Conservation (phyloP, 305 asterid species). For the Solanum hybrid region DNA sequence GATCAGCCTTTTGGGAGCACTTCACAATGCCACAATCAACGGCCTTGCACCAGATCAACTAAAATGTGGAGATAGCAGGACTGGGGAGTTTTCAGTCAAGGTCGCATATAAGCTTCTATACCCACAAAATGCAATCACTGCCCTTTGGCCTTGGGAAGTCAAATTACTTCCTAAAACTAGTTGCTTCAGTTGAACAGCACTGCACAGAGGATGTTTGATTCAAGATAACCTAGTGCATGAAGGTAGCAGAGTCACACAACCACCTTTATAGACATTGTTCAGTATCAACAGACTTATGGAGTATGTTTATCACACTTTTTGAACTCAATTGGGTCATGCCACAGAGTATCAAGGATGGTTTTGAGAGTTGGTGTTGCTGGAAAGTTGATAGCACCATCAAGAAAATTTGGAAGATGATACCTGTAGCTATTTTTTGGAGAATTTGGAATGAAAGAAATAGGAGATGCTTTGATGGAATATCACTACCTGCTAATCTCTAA, state of each 20-base stretch:
- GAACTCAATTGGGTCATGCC: not conserved
- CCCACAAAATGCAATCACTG: not conserved
- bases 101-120: not conserved
- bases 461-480: not conserved
- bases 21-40: not conserved
- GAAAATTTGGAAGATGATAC: not conserved
- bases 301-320: not conserved
- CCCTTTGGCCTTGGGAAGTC: not conserved
- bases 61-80: not conserved
- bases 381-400: not conserved
- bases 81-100: not conserved
- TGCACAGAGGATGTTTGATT: not conserved
- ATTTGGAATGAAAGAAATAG: not conserved
- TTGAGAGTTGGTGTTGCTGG: not conserved
- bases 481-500: not conserved
- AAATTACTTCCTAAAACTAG: not conserved
- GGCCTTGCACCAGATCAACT: not conserved
- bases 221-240: not conserved
- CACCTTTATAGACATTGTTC: not conserved
- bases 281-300: not conserved
- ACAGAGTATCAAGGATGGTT: not conserved
- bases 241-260: not conserved
- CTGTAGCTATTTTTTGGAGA: not conserved
- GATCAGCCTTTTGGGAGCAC: not conserved
- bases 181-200: not conserved